A percentile compares a stretch with the other conserved stretches of the same genome.
Evolutionary conservation across 306 rosid species (phyloP).

Genomic region (Dalbergia cultrata): DNA sequence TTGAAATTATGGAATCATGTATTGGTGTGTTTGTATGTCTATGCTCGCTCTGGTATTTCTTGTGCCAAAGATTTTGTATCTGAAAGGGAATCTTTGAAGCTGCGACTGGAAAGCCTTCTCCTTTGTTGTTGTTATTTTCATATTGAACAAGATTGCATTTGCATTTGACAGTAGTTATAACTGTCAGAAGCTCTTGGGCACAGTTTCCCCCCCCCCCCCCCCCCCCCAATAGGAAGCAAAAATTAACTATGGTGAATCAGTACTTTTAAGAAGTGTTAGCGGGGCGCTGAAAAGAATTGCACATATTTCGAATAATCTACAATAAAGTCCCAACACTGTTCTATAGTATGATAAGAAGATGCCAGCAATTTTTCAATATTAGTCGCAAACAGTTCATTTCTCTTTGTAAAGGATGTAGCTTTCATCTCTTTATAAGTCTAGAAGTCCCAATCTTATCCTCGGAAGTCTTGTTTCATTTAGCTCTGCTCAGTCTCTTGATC

Average conservation of each 20-base stretch:
- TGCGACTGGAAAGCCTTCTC: background rate
- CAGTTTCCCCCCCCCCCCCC: background rate
- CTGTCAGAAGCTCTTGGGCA: background rate
- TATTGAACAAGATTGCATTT: background rate
- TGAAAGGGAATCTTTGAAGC: no score
- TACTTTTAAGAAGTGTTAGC: background rate
- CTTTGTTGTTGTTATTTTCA: background rate
- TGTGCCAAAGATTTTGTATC: no score
- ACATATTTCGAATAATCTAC: background rate
- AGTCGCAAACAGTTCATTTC: background rate
- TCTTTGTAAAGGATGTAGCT: constrained; percentile 2
- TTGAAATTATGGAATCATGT: background rate
- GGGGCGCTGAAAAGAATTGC: background rate
- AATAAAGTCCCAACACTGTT: background rate
- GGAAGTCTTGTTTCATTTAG: background rate
- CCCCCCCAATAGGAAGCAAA: background rate
- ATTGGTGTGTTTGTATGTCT: background rate
- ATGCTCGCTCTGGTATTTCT: background rate
- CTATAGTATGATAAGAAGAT: background rate
- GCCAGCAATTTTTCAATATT: background rate
- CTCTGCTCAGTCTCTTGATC: constrained; percentile 1
- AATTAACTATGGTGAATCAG: constrained; percentile 7
- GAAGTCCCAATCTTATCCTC: background rate
- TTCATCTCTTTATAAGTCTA: background rate
- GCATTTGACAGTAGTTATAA: background rate